Conservation (phyloP, 148 eudicot species). For the Silene uniflora region DNA sequence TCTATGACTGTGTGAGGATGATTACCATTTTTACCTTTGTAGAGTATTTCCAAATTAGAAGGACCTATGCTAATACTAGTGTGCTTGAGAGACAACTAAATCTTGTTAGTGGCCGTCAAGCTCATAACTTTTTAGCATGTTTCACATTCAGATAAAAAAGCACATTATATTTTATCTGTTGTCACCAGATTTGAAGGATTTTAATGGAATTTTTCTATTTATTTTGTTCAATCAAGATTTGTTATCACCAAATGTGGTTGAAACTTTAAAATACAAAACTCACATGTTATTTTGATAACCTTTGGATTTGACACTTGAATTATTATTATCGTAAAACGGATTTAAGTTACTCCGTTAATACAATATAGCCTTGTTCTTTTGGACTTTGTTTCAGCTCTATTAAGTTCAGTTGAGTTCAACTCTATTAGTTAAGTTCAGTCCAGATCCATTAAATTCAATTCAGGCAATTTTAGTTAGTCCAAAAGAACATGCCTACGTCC, state of each 20-base stretch:
- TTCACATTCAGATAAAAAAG: neutral
- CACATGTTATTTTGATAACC: neutral
- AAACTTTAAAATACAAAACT: neutral
- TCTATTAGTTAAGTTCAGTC: too few species aligned
- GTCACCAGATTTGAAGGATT: conserved; percentile 6
- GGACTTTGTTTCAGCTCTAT: too few species aligned
- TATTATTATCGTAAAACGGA: too few species aligned
- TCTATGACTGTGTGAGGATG: neutral
- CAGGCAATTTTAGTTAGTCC: too few species aligned
- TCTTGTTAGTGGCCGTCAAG: neutral
- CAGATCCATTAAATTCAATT: too few species aligned
- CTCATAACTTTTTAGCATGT: neutral
- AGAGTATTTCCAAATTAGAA: neutral
- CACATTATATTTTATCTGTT: neutral
- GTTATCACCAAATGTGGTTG: neutral
- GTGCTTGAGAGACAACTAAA: neutral
- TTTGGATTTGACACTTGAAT: too few species aligned
- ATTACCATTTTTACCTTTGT: neutral
- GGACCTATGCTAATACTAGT: neutral
- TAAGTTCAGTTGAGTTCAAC: too few species aligned
- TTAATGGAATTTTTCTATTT: neutral
- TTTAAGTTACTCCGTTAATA: too few species aligned
- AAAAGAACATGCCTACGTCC: too few species aligned
- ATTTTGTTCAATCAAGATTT: neutral
- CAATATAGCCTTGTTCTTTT: too few species aligned